Percentiles rank a stretch among this genome's conserved stretches.
Conservation (phyloP, 805 yeast species). For the Maudiozyma barnettii region DNA sequence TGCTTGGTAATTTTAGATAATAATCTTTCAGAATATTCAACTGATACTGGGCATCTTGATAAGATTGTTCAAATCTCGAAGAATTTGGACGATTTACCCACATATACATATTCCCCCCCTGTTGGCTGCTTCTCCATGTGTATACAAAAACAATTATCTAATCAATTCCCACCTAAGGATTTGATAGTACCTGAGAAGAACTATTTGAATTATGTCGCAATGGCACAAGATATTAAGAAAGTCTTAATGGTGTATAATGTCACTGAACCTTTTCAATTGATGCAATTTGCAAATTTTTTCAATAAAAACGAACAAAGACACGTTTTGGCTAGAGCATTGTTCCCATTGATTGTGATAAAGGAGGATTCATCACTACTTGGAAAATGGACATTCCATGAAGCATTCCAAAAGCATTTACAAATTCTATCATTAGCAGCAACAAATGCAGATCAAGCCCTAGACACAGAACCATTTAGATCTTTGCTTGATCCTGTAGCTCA, state of each 20-base stretch:
- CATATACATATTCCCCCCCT: slow-evolving; percentile 6
- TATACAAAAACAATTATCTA: slow-evolving; percentile 39
- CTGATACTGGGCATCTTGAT: slow-evolving; percentile 10
- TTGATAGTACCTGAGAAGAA: slow-evolving; percentile 27
- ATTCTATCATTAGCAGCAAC: slow-evolving; percentile 27
- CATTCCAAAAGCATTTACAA: slow-evolving; percentile 35
- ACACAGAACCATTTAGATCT: background rate
- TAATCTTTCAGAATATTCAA: slow-evolving; percentile 8
- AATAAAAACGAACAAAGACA: slow-evolving; percentile 29
- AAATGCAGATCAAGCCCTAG: background rate
- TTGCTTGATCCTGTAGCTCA: slow-evolving; percentile 20
- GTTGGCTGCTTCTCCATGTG: slow-evolving; percentile 37
- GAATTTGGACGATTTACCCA: background rate
- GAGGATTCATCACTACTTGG: slow-evolving; percentile 57
- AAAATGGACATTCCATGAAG: slow-evolving; percentile 30
- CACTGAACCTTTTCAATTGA: slow-evolving; percentile 23
- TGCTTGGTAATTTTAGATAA: slow-evolving; percentile 26
- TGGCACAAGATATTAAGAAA: slow-evolving; percentile 33
- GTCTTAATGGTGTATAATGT: slow-evolving; percentile 29
- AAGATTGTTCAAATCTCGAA: slow-evolving; percentile 9
- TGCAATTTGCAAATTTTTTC: slow-evolving; percentile 29
- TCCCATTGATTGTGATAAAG: slow-evolving; percentile 52
- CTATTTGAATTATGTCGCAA: slow-evolving; percentile 17
- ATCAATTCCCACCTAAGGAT: slow-evolving; percentile 37
- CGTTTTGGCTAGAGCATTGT: slow-evolving; percentile 49